phyloP scores from a whole-genome alignment of 441 rosid genomes.

The Croton setiger region DNA sequence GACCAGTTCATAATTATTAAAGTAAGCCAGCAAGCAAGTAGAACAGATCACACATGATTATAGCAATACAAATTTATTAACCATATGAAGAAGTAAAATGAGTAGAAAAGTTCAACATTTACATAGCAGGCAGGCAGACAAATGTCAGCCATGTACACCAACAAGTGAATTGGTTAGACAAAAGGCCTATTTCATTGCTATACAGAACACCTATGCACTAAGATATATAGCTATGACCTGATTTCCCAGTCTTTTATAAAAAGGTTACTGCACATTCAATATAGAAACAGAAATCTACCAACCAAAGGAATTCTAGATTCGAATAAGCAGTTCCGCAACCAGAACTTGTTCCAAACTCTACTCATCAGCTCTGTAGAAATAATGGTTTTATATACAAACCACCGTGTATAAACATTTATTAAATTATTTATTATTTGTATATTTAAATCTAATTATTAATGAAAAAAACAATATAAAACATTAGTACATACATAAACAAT shows the following conservation, averaged over 20 bases:
- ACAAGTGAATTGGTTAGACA: slow-evolving; percentile 21
- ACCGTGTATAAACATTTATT: too few species aligned
- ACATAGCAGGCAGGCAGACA: slow-evolving; percentile 29
- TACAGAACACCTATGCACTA: slow-evolving; percentile 23
- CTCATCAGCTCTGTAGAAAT: slow-evolving; percentile 55
- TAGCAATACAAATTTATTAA: background rate
- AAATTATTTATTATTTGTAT: too few species aligned
- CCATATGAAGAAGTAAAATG: background rate
- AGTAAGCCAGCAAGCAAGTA: too few species aligned
- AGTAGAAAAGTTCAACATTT: slow-evolving; percentile 3
- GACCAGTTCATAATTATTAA: too few species aligned
- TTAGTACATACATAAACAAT: too few species aligned
- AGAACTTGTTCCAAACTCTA: slow-evolving; percentile 16
- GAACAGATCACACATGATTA: too few species aligned
- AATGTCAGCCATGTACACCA: slow-evolving; percentile 31
- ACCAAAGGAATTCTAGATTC: slow-evolving; percentile 15
- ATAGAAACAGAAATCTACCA: slow-evolving; percentile 16
- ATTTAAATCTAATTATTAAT: too few species aligned
- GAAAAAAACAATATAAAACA: too few species aligned
- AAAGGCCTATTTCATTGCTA: slow-evolving; percentile 15
- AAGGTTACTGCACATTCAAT: slow-evolving; percentile 13
- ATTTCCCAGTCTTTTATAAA: slow-evolving; percentile 1
- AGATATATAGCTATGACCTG: slow-evolving; percentile 6
- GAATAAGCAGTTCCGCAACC: slow-evolving; percentile 16
- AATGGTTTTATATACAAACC: too few species aligned